Base-by-base conservation (phyloP, 2,329 filamentous ascomycete genomes). In the Colletotrichum gloeosporioides region DNA sequence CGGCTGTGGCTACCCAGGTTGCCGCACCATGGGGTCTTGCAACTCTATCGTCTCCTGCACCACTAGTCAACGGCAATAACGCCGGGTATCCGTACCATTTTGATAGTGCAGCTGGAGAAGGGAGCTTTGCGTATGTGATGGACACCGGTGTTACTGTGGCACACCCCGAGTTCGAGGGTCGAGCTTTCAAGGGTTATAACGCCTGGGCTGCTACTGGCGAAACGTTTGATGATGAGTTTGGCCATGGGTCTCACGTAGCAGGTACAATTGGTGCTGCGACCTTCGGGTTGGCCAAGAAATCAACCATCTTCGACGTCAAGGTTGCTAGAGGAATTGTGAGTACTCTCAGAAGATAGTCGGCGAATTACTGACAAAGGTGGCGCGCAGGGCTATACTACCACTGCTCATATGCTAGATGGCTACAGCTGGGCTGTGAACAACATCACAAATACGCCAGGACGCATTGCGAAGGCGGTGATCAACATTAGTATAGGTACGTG, bases 1-100 rank as follows among this genome's bases (percentile, higher is more conserved):
- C 39, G 18, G 39, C 39, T 49, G 9, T 49, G 5, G n/a, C 18
- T 8, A n/a, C 39, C 18, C 39, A 49, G 18, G 18, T 49, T 49
- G 9, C n/a, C 2, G 39, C 39, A 9, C 18, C 39, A 49, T 49
- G 39, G 39, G 39, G 39, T 49, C 39, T n/a, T 49, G 18, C 83
- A 3, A 84, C 86, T 31, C 81, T 89, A 71, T 90, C 88, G 12
- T 67, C 12, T 83, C 86, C 79, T 79, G 81, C n/a, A 82, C 79
- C n/a, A 78, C 81, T 32, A 82, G 82, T 27, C 80, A 77, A 67
- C 10, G 82, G 65, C 9, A 79, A 81, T 57, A 69, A 32, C n/a
- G 25, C 49, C 27, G 34, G 67, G 39, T n/a, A 49, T 31, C 10
- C 18, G 32, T 82, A 82, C 72, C 36, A 72, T 9, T 81, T 79